Evolutionary conservation across 2,329 filamentous ascomycete species (phyloP).

Genomic region (Chaetothyriales sp.): DNA sequence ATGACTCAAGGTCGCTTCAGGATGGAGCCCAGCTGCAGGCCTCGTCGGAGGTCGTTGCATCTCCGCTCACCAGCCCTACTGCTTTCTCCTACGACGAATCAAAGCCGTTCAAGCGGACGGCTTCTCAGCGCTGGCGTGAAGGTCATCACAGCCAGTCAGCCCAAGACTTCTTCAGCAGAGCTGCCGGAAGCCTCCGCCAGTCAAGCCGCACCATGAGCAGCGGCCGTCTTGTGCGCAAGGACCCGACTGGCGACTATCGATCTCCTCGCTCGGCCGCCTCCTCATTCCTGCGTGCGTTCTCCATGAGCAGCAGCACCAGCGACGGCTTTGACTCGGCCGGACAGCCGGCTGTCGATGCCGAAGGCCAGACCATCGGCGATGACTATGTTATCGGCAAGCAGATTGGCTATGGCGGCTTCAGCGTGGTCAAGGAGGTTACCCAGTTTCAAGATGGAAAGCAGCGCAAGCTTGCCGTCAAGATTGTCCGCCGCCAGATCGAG

Average conservation of each 20-base stretch:
- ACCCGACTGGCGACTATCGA: constrained; percentile 26
- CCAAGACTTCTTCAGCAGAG: constrained; percentile 19
- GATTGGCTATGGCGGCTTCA: constrained; percentile 52
- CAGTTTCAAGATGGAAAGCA: constrained; percentile 42
- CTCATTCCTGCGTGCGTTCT: constrained; percentile 34
- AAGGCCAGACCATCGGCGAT: constrained; percentile 50
- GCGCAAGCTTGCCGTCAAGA: constrained; percentile 47
- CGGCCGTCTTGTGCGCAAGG: constrained; percentile 5
- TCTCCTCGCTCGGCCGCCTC: constrained; percentile 43
- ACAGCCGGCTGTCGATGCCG: constrained; percentile 43
- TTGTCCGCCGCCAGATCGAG: constrained; percentile 45
- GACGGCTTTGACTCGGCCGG: constrained; percentile 11
- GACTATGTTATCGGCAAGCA: constrained; percentile 54
- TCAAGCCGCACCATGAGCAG: constrained; percentile 6
- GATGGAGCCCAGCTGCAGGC: constrained; percentile 6
- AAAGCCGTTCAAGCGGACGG: constrained; percentile 12
- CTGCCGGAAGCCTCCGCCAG: constrained; percentile 15
- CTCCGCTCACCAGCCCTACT: constrained; percentile 6
- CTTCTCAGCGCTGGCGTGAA: constrained; percentile 17
- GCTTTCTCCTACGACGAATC: constrained; percentile 15
- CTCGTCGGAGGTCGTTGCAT: constrained; percentile 8
- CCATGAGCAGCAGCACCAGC: constrained; percentile 31
- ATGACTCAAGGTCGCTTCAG: constrained; percentile 10
- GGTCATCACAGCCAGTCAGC: constrained; percentile 23
- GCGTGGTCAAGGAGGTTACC: constrained; percentile 50